Evolutionary conservation across 1,139 yeast species (phyloP), one percentile per base, ranked within the genome.

Genomic region (Petasospora fabianii): DNA sequence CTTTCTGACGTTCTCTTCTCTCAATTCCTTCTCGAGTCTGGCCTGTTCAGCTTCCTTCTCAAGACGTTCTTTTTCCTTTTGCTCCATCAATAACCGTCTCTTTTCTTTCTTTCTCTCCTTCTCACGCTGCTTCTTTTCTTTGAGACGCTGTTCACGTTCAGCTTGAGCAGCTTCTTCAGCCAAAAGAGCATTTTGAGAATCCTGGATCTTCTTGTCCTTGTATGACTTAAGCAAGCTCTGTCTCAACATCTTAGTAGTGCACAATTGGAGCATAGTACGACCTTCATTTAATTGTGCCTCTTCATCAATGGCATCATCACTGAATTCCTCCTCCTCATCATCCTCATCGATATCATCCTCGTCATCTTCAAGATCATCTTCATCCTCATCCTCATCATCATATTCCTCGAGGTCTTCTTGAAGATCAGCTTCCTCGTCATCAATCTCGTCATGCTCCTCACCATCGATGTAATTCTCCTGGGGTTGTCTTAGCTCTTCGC

Each of bases 101-200:
- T 84, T 84, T 52, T 85, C 94, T 57, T 81, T 80, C 42, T 82
- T 80, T 64, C 80, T 81, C 54, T 86, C 95, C 60, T 77, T 80
- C 50, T 84, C 92, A 44, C 73, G 73, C 47, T 73, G 69, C 55
- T 81, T 83, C 61, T 83, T 83, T 58, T 77, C 75, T 58, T 83
- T 92, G 34, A 77, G 77, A 49, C 82, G 88, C 54, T 75, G 77
- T 55, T 79, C 75, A 21, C 80, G 77, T 35, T 72, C 70, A 50
- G 79, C 84, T 59, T 84, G 95, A 15, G 82, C 86, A 44, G 84
- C 95, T 34, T 86, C 71, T 56, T 86, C 96, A 33, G 40, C 42
- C n/a, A 54, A 41, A 32, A 54, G 41, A 3, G 49, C 46, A 14
- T 35, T 31, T 1, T 47, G 43, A 14, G 48, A 49, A 16, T 53